Percentiles rank a stretch among this genome's conserved stretches.
These are phyloP conservation scores for Cornus controversa DNA, from an alignment of 148 eudicot species.

Conservation along the genomic window DNA sequence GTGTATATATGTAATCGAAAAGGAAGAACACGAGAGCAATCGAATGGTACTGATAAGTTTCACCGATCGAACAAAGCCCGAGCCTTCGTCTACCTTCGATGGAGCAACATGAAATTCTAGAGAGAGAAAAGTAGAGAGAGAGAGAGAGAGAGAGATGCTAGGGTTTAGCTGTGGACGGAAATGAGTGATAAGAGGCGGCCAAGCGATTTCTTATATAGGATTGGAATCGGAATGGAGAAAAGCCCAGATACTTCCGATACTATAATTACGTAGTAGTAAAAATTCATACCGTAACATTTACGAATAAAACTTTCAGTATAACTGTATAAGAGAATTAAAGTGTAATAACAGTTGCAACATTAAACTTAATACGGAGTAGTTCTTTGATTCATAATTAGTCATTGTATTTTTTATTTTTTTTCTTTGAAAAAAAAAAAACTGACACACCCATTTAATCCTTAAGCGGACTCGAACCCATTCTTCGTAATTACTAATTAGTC, in stretches of 20 bases:
- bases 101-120: background rate
- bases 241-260: background rate
- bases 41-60: background rate
- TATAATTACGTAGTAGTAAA: too few species aligned
- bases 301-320: too few species aligned
- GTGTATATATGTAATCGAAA: background rate
- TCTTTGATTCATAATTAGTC: too few species aligned
- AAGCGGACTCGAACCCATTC: too few species aligned
- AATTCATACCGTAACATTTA: too few species aligned
- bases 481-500: too few species aligned
- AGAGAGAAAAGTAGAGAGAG: background rate
- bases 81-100: background rate
- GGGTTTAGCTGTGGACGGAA: background rate
- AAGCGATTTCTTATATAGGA: background rate
- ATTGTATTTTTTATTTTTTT: too few species aligned
- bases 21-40: background rate
- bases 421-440: too few species aligned
- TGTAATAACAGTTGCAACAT: too few species aligned
- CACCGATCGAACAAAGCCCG: background rate
- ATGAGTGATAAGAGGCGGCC: background rate
- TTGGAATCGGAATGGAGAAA: background rate
- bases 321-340: too few species aligned
- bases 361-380: too few species aligned
- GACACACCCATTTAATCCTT: too few species aligned
- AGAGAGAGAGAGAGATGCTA: background rate